Base-by-base conservation (phyloP, 768 basidiomycete species). In the Obba rivulosa region DNA sequence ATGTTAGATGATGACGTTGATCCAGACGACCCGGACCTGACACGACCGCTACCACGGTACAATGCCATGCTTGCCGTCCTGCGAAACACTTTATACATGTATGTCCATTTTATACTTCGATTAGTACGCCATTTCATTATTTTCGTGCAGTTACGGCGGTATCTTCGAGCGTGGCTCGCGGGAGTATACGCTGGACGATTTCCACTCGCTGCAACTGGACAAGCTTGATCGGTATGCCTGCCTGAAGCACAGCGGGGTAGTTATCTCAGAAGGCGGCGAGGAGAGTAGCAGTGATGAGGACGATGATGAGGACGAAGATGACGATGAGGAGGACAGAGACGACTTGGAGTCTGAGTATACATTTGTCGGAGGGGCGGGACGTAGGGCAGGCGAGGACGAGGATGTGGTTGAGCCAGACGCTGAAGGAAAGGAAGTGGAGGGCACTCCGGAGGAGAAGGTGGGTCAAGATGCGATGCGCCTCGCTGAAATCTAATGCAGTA, bases 101-200 rank as follows among this genome's bases (percentile, higher is more conserved):
- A 49, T 17, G 87, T 68, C 18, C 10, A 8, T 39, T 31, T n/a
- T 16, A 11, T 24, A 3, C 13, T 54, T 35, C 25, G 34, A 4
- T 18, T 41, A 22, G 9, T 25, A 28, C 23, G 35, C 9, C n/a
- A 3, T 5, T n/a, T 45, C 34, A 18, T 4, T 36, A 24, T 3
- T 7, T 7, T 20, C 18, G 18, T 25, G 3, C 50, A 88, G 89
- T 47, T 94, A 94, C 58, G 91, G 92, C 9, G 92, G 92, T 0
- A 94, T 94, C 16, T 86, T 81, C 56, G 93, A 95, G 64, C 75
- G 79, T 14, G 86, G 89, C 0, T 74, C 85, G 11, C 77, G 80
- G 20, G 92, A 96, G 64, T 92, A 87, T 55, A 94, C 92, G 0
- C 70, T 96, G 5, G 91, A 93, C 59, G 93, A 95, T 58, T 96